phyloP scores from a whole-genome alignment of 2,329 filamentous ascomycete species.

The Rhexocercosporidium sp. region DNA sequence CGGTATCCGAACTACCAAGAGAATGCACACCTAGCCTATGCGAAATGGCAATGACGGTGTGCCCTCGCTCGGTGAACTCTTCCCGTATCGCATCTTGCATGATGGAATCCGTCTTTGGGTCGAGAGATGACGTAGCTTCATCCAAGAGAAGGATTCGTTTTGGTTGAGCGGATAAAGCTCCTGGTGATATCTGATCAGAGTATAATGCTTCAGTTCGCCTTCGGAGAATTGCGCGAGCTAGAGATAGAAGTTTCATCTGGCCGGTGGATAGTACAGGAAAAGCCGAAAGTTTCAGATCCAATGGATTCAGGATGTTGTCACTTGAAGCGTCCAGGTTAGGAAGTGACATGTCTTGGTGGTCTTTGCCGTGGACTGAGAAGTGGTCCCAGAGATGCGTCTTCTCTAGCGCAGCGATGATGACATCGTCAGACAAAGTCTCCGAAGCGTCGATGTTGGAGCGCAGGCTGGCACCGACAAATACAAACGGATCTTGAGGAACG shows the following conservation, averaged over 20 bases:
- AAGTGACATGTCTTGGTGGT: neutral
- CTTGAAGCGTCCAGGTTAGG: neutral
- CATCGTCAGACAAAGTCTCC: constrained; percentile 51
- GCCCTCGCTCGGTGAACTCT: neutral
- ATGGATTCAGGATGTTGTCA: too few species aligned
- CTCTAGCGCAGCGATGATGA: constrained; percentile 81
- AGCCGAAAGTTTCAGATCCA: neutral
- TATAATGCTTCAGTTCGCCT: neutral
- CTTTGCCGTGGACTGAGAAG: neutral
- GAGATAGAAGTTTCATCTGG: neutral
- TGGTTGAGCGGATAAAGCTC: neutral
- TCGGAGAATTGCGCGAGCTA: neutral
- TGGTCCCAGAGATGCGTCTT: constrained; percentile 61
- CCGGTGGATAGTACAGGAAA: neutral
- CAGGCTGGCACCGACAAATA: constrained; percentile 40
- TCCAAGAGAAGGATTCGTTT: neutral
- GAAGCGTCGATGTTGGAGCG: constrained; percentile 47
- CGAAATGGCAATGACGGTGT: neutral
- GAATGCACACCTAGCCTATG: neutral
- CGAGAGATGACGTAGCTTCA: neutral
- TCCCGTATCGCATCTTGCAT: neutral
- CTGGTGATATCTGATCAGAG: neutral
- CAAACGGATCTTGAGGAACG: constrained; percentile 49
- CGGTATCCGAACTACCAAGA: neutral
- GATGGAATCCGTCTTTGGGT: neutral